Evolutionary conservation across 305 asterid species (phyloP), one percentile per base, ranked within the genome.

Genomic region (Salvia sclarea): DNA sequence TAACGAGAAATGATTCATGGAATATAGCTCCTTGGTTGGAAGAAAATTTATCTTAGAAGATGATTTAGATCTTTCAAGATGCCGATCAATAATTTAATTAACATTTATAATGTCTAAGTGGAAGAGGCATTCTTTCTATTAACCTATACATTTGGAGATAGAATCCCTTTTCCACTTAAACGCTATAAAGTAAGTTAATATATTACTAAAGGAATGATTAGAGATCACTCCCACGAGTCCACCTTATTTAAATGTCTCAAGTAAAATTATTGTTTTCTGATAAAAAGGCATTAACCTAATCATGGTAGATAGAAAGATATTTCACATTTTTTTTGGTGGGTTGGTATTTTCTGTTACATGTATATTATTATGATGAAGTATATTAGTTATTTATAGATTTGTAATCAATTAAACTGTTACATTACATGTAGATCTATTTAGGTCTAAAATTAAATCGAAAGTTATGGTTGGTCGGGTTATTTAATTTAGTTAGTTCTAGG

Each of bases 1-100:
- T 54, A 54, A 22, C 16, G 54, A 5, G 11, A 43, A 64, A 63
- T 64, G 52, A 69, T 69, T 69, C 47, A 35, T 70, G 69, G 55
- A 48, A 50, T 61, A 47, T 40, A 38, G 52, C 33, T 59, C 22
- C 37, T 43, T 45, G 31, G 66, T 30, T 57, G 66, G 55, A 56
- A 24, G 63, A 52, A 54, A 54, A 13, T 54, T 2, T 54, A 53
- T 14, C 18, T 24, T 24, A 12, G 0, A 53, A 24, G 35, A 25
- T 24, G 7, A 53, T 47, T 20, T 49, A 21, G 62, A 52, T 43
- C 57, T 16, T 52, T 69, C 28, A 43, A 17, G 61, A 69, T 47
- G 68, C 70, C 75, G 14, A 8, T 28, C 40, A 53, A 28, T 21
- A 6, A 67, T 28, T 50, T 59, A 40, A 49, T 37, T 49, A 16